Evolutionary conservation across 352 stramenopile genomes (phyloP), one percentile per base, ranked within the genome.

Genomic region (Blastocystis sp.): DNA sequence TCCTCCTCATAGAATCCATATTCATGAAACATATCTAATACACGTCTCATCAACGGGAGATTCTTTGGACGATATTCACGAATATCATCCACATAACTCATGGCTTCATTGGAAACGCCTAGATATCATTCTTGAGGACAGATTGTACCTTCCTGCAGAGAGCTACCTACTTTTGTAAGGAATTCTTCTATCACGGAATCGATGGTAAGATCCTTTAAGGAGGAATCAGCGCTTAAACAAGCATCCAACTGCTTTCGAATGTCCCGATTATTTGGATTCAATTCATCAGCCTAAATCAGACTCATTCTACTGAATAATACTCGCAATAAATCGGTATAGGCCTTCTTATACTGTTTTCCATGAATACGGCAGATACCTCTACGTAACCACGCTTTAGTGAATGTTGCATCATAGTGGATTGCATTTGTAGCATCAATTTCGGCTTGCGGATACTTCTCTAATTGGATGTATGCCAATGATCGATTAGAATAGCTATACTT

Each of bases 401-500:
- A 73, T 12, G 51, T 19, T 39, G 61, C 32, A 37, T 73, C 61
- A 12, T 14, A 46, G 0, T 37, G 32, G 12, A 73, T 49, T 29
- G 61, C 12, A 11, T 19, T n/a, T 7, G n/a, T 12, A 24, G 61
- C 61, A 46, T 73, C 61, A 16, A 14, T 14, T 14, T 49, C 24
- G 9, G 9, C 61, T 21, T 49, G 16, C 7, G 24, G 19, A 46
- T 49, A 73, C 5, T 37, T 9, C 11, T 73, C 11, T 37, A 73
- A n/a, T 37, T 73, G n/a, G 61, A 73, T 73, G 61, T 39, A 73
- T 16, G 14, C 43, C 9, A 73, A n/a, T 5, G 61, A 29, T 19
- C 61, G 61, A 46, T 73, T 73, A 21, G 61, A 73, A 39, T 73
- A 73, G 24, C 61, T 73, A n/a, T 9, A 12, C n/a, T 66, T 66